Conservation (phyloP, 208 protist genomes). For the Entamoeba invadens region DNA sequence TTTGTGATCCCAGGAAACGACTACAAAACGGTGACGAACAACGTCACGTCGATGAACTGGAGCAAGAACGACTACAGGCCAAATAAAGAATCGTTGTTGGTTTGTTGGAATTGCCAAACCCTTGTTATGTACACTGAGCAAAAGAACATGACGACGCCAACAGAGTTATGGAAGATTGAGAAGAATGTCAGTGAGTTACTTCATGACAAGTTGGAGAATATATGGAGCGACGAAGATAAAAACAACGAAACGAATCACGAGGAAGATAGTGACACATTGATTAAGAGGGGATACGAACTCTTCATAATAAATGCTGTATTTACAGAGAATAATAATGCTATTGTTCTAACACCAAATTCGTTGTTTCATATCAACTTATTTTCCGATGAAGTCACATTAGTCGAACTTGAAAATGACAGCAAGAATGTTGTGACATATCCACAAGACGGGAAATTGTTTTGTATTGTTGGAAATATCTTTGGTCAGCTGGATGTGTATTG, state of each 20-base stretch:
- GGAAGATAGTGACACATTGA: too few species aligned
- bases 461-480: not conserved
- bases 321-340: not conserved
- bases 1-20: not conserved
- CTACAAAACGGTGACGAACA: not conserved
- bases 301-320: not conserved
- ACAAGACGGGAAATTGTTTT: not conserved
- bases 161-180: not conserved
- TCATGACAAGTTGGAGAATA: not conserved
- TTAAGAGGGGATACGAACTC: not conserved
- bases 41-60: not conserved
- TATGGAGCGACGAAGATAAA: not conserved
- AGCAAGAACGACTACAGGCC: not conserved
- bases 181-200: not conserved
- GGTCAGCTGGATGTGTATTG: not conserved
- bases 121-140: not conserved
- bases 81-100: not conserved
- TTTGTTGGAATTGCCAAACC: not conserved
- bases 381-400: not conserved
- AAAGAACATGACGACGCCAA: not conserved
- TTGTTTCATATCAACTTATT: not conserved
- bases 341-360: not conserved
- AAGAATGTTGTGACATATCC: not conserved
- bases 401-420: not conserved
- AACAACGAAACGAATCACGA: not conserved